Evolutionary conservation across 352 stramenopile genomes (phyloP).

Genomic region (Globisporangium sylvaticum): DNA sequence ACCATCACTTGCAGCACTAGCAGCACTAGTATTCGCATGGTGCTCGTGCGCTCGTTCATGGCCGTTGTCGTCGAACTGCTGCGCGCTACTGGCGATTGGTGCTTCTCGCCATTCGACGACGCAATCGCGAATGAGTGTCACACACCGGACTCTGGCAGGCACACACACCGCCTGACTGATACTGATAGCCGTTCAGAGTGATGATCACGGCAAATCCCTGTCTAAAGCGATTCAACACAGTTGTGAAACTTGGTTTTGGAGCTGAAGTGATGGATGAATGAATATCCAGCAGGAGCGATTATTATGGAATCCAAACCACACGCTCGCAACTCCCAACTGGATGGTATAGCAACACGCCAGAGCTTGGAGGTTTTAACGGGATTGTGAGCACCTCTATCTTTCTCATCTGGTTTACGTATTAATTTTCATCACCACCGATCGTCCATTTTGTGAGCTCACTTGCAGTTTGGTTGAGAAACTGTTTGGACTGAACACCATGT

Average conservation of each 20-base stretch:
- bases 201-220: not conserved
- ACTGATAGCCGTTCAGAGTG: not conserved
- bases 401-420: no score
- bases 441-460: no score
- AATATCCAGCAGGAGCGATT: not conserved
- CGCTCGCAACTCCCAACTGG: not conserved
- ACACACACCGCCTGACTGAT: slow-evolving; percentile 1
- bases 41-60: no score
- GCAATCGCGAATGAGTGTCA: slow-evolving; percentile 4
- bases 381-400: not conserved
- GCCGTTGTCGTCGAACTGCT: not conserved
- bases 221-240: not conserved
- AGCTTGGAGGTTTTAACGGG: not conserved
- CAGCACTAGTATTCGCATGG: not conserved
- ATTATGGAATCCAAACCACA: not conserved
- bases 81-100: not conserved
- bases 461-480: no score
- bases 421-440: no score
- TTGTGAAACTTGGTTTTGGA: not conserved
- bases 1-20: not conserved
- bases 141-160: not conserved
- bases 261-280: not conserved
- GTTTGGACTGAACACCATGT: no score
- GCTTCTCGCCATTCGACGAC: not conserved
- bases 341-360: not conserved